A percentile compares a stretch with the other conserved stretches of the same genome.
Evolutionary conservation across 352 stramenopile species (phyloP).

Genomic region (Phytophthora citrophthora): DNA sequence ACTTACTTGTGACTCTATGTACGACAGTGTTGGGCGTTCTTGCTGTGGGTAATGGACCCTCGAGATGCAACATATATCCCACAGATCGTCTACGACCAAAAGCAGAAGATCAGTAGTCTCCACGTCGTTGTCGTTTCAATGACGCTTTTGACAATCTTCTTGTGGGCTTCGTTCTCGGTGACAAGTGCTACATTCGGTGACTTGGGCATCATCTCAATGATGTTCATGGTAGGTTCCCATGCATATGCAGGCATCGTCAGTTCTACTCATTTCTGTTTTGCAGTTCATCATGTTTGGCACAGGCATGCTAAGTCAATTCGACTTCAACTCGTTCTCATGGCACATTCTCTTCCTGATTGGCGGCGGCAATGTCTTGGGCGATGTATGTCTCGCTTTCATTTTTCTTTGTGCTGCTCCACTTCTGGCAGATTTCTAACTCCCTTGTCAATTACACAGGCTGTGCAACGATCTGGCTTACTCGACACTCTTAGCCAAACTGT

Average conservation of each 20-base stretch:
- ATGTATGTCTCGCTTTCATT: conserved; percentile 50
- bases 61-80: conserved; percentile 91
- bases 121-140: conserved; percentile 91
- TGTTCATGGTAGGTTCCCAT: conserved; percentile 82
- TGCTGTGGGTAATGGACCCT: conserved; percentile 88
- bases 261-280: conserved; percentile 1
- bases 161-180: conserved; percentile 90
- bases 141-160: conserved; percentile 90
- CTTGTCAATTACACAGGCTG: conserved; percentile 44
- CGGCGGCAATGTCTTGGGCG: conserved; percentile 91
- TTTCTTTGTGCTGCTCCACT: background rate
- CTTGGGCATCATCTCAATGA: conserved; percentile 91
- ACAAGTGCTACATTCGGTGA: conserved; percentile 91
- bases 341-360: conserved; percentile 94
- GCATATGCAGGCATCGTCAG: background rate
- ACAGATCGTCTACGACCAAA: conserved; percentile 93
- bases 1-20: conserved; percentile 4
- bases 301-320: conserved; percentile 91
- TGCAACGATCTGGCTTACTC: conserved; percentile 84
- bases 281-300: conserved; percentile 90
- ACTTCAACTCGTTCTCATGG: conserved; percentile 95
- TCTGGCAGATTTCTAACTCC: background rate
- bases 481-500: conserved; percentile 85
- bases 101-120: conserved; percentile 88
- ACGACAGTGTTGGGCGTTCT: conserved; percentile 85